Evolutionary conservation across 768 basidiomycete species (phyloP).

Genomic region (Pleurotus cornucopiae): DNA sequence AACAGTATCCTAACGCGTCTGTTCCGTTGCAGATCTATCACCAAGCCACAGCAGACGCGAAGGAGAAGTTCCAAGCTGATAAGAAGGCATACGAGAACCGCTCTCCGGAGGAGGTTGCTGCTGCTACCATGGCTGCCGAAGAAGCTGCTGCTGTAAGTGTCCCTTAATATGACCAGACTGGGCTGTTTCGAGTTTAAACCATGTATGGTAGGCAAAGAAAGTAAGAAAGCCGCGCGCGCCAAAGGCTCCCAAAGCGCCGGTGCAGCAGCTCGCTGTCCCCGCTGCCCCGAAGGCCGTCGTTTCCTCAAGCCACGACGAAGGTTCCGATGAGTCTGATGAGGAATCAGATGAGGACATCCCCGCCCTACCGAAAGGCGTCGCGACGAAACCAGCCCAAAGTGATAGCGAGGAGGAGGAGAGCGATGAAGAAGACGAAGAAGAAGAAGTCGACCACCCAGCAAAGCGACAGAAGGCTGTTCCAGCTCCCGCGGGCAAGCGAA

Average conservation of each 20-base stretch:
- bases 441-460: slow-evolving; percentile 2
- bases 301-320: slow-evolving; percentile 24
- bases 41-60: slow-evolving; percentile 51
- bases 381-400: not conserved
- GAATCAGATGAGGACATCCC: not conserved
- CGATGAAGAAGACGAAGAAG: slow-evolving; percentile 10
- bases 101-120: slow-evolving; percentile 43
- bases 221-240: not conserved
- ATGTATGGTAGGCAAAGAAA: not conserved
- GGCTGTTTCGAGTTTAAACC: not conserved
- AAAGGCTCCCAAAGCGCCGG: slow-evolving; percentile 24
- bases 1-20: slow-evolving; percentile 10
- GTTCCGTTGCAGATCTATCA: slow-evolving; percentile 43
- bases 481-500: not conserved
- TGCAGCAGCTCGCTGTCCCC: slow-evolving; percentile 25
- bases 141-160: slow-evolving; percentile 15
- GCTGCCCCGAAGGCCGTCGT: slow-evolving; percentile 19
- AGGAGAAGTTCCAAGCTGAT: slow-evolving; percentile 57
- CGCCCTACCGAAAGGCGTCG: not conserved
- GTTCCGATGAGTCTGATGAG: not conserved
- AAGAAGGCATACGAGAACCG: slow-evolving; percentile 64
- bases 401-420: slow-evolving; percentile 9
- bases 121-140: slow-evolving; percentile 30
- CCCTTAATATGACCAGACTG: not conserved
- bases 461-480: not conserved